Percentiles rank a stretch among this genome's conserved stretches.
These are phyloP conservation scores for Capronia epimyces DNA, from an alignment of 2,329 filamentous ascomycete species.

Conservation along the genomic window DNA sequence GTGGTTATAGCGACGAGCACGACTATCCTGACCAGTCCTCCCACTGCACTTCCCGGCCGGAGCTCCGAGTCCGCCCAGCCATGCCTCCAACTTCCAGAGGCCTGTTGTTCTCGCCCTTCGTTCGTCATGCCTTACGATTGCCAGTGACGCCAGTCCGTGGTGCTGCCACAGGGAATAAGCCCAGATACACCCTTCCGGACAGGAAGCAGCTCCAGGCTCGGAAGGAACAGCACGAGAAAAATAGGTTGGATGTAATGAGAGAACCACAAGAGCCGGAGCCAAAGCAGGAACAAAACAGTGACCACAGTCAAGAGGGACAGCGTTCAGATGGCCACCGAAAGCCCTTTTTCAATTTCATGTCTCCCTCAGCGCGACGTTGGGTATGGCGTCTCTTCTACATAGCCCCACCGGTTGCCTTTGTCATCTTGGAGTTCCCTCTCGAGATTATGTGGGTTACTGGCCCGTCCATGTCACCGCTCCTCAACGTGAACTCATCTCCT, in stretches of 20 bases:
- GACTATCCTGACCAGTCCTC: background rate
- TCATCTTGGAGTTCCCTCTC: slow-evolving; percentile 38
- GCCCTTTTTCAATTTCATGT: slow-evolving; percentile 5
- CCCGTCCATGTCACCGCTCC: slow-evolving; percentile 68
- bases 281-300: background rate
- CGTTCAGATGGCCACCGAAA: background rate
- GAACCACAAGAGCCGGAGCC: background rate
- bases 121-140: background rate
- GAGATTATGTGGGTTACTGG: slow-evolving; percentile 42
- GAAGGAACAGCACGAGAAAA: background rate
- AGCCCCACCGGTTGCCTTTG: slow-evolving; percentile 37
- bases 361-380: slow-evolving; percentile 11
- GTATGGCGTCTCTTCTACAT: slow-evolving; percentile 24
- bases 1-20: background rate
- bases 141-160: background rate
- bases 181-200: background rate
- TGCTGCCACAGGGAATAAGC: background rate
- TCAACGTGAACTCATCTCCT: slow-evolving; percentile 60
- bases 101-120: background rate
- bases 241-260: background rate
- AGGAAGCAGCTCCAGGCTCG: background rate
- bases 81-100: slow-evolving; percentile 13
- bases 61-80: background rate
- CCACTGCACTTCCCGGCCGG: background rate
- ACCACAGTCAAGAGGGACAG: background rate